A percentile compares a stretch with the other conserved stretches of the same genome.
phyloP scores from a whole-genome alignment of 805 yeast genomes.

The Jamesozyma rosinii region DNA sequence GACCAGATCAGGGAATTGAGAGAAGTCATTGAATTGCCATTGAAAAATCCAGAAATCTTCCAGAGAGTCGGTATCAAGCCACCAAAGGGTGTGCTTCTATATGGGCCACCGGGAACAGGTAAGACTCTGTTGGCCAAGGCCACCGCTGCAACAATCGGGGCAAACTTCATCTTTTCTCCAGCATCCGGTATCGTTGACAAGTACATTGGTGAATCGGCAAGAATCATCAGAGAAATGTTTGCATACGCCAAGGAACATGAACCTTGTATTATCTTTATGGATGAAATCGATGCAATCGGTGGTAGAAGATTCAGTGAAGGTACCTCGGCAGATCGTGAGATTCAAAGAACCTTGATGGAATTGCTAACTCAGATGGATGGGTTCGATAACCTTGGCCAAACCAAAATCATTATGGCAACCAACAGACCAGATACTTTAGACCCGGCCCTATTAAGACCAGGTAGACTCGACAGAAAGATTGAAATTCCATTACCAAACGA shows the following conservation, averaged over 20 bases:
- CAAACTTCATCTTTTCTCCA: constrained; percentile 95
- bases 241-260: constrained; percentile 96
- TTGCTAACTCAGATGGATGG: constrained; percentile 97
- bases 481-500: constrained; percentile 95
- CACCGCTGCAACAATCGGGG: constrained; percentile 97
- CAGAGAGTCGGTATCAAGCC: constrained; percentile 94
- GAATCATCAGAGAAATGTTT: constrained; percentile 95
- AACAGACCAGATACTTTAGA: constrained; percentile 96
- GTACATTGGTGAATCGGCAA: constrained; percentile 95
- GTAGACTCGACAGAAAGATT: constrained; percentile 91
- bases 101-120: constrained; percentile 99
- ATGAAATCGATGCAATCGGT: constrained; percentile 97
- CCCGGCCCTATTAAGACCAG: constrained; percentile 95
- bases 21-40: constrained; percentile 94
- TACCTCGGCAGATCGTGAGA: constrained; percentile 96
- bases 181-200: constrained; percentile 97
- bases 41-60: constrained; percentile 93
- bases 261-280: constrained; percentile 97
- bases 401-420: constrained; percentile 98
- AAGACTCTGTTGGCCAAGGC: constrained; percentile 94
- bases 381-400: constrained; percentile 90
- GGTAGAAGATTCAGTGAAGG: constrained; percentile 97
- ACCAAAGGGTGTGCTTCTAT: constrained; percentile 94
- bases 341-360: constrained; percentile 96
- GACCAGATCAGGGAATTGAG: constrained; percentile 94